Percentiles rank a stretch among this genome's conserved stretches.
Evolutionary conservation across 768 basidiomycete species (phyloP).

Genomic region (Lentinula sp.): DNA sequence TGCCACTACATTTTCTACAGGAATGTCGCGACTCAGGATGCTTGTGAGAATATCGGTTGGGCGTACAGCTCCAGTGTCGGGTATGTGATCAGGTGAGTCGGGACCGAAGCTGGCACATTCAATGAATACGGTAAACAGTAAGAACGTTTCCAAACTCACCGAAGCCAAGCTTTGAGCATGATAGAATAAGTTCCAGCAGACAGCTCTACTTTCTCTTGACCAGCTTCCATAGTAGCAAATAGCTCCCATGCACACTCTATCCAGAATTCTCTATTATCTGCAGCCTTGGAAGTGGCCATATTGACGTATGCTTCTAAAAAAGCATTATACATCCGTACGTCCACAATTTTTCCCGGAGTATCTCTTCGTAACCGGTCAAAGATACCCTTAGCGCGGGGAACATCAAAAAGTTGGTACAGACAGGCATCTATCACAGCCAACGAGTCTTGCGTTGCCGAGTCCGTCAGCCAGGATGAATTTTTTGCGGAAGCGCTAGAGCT

Average conservation of each 20-base stretch:
- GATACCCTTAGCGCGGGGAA: constrained; percentile 67
- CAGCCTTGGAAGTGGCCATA: constrained; percentile 46
- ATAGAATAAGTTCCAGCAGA: constrained; percentile 59
- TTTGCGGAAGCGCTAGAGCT: constrained; percentile 21
- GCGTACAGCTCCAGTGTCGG: constrained; percentile 11
- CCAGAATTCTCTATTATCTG: constrained; percentile 45
- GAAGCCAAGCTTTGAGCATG: constrained; percentile 54
- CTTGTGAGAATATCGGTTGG: constrained; percentile 34
- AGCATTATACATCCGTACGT: constrained; percentile 55
- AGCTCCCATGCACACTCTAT: constrained; percentile 55
- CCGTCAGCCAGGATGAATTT: constrained; percentile 52
- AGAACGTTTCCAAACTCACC: constrained; percentile 26
- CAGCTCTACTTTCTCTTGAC: constrained; percentile 36
- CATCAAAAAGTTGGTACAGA: constrained; percentile 67
- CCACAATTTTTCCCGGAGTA: constrained; percentile 22
- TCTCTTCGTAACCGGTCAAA: constrained; percentile 55
- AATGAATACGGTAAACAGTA: neutral
- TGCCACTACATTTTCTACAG: constrained; percentile 45
- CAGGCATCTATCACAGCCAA: constrained; percentile 82
- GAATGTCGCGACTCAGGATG: constrained; percentile 43
- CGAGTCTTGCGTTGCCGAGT: constrained; percentile 62
- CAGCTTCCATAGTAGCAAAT: constrained; percentile 49
- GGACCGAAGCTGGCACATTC: constrained; percentile 28
- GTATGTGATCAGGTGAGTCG: constrained; percentile 19
- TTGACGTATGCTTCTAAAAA: constrained; percentile 61